Evolutionary conservation across 192 early-diverging fungal species (phyloP), one percentile per base, ranked within the genome.

Genomic region (Mortierella claussenii): DNA sequence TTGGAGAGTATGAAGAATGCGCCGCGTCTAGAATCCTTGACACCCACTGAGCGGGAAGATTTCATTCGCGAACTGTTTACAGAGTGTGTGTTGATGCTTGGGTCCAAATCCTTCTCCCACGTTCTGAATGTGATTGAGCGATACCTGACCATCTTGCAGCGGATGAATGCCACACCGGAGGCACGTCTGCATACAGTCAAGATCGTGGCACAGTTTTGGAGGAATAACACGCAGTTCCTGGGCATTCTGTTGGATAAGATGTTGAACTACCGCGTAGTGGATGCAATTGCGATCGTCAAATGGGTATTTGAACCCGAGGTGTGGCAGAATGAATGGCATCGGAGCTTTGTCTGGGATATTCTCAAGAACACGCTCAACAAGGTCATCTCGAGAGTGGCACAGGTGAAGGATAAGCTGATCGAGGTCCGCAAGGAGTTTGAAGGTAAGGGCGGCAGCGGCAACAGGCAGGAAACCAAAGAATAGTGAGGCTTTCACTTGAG

Each of bases 241-340:
- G 93, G 93, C 15, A 97, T 99, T 61, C 83, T 95, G 24, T 80
- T 98, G 60, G 96, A 95, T 80, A 98, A 98, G 78, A 83, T 99
- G 60, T 81, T 97, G 58, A 96, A 97, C 79, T 99, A 99, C 81
- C 90, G 95, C 31, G 90, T 99, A 4, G 85, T 98, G 37, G 95
- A 96, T 56, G 92, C 95, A 17, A 81, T 81, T 46, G 87, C 89
- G 13, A 92, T 98, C 31, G 80, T 97, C 46, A 80, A 87, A 31
- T 93, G 94, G 92, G 79, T 94, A 27, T 90, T 97, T 79, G 86
- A 86, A 49, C 55, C 73, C 7, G 81, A 83, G 26, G 80, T 82
- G 26, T 71, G 69, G 63, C 65, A 69, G 57, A 80, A 78, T n/a
- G 66, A 69, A 31, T 83, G 54, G 73, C 70, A 73, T 40, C 55